Evolutionary conservation across 2,329 filamentous ascomycete species (phyloP), one percentile per base, ranked within the genome.

Genomic region (Microsporum ferrugineum): DNA sequence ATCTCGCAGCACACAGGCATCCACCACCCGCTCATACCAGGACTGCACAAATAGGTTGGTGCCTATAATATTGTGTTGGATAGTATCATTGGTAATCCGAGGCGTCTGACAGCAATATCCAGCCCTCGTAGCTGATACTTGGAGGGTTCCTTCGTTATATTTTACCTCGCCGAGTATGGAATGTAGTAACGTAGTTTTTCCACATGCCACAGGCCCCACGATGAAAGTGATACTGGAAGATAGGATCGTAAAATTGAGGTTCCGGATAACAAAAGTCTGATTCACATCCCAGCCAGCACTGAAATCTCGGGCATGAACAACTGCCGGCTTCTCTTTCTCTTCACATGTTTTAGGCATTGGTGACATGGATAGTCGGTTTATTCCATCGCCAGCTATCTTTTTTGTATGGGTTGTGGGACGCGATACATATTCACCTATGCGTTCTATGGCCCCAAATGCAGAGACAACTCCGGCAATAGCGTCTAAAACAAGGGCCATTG

Each of bases 11-110:
- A 57, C 61, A n/a, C 60, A 63, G 36, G 67, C 67, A 8, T 64
- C 49, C 34, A 71, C 61, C 23, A 71, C 66, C 56, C 62, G 31
- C 0, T 47, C n/a, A 63, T 70, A 71, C 62, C 68, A 51, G 62
- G 62, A 0, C 63, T 38, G 41, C 23, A 53, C 43, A 6, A 60
- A 33, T 14, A 33, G 41, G n/a, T 51, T 33, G 17, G 51, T 23
- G 23, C 58, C 58, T 27, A 43, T 53, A 47, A 61, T 49, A 6
- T 14, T 34, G 17, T 61, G 7, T 17, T 17, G 38, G 36, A 61
- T 39, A 33, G 59, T 34, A 5, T 14, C 14, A 27, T 61, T 57
- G 7, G 27, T 49, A 6, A 61, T 34, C 59, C 59, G 57, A 17
- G 59, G 59, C 12, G 7, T 33, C 33, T 61, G 59, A 31, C 56